phyloP scores from a whole-genome alignment of 2,329 filamentous ascomycete genomes.

The Pestalotiopsis sp. region DNA sequence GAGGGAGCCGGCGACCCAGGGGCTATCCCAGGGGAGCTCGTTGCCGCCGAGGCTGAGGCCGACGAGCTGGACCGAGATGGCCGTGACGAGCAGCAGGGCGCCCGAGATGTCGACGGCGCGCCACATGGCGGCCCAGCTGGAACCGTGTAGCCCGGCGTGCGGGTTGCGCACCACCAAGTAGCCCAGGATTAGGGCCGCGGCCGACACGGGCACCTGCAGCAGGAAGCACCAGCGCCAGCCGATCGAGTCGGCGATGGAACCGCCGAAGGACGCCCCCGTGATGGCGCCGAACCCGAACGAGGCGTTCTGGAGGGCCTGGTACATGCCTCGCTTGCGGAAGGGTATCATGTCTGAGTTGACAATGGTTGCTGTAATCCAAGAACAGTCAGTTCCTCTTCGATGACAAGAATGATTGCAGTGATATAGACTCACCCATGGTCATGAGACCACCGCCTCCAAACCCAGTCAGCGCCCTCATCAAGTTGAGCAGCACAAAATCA shows the following conservation, averaged over 20 bases:
- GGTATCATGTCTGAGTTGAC: slow-evolving; percentile 68
- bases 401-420: slow-evolving; percentile 22
- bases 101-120: slow-evolving; percentile 61
- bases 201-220: slow-evolving; percentile 62
- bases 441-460: slow-evolving; percentile 71
- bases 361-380: slow-evolving; percentile 46
- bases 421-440: slow-evolving; percentile 61
- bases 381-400: neutral
- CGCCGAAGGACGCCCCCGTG: slow-evolving; percentile 65
- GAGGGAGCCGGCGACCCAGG: slow-evolving; percentile 49
- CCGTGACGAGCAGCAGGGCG: slow-evolving; percentile 57
- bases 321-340: slow-evolving; percentile 57
- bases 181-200: slow-evolving; percentile 56
- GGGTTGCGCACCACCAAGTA: slow-evolving; percentile 55
- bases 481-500: slow-evolving; percentile 62
- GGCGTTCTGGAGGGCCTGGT: slow-evolving; percentile 63
- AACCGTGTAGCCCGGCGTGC: slow-evolving; percentile 30
- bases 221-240: slow-evolving; percentile 72
- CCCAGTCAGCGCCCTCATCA: slow-evolving; percentile 68
- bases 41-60: slow-evolving; percentile 61
- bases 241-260: slow-evolving; percentile 63
- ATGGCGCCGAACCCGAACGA: slow-evolving; percentile 66
- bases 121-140: slow-evolving; percentile 45
- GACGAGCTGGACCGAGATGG: slow-evolving; percentile 59
- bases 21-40: slow-evolving; percentile 53